phyloP scores from a whole-genome alignment of 129 eudicot species.

The Escallonia rubra region DNA sequence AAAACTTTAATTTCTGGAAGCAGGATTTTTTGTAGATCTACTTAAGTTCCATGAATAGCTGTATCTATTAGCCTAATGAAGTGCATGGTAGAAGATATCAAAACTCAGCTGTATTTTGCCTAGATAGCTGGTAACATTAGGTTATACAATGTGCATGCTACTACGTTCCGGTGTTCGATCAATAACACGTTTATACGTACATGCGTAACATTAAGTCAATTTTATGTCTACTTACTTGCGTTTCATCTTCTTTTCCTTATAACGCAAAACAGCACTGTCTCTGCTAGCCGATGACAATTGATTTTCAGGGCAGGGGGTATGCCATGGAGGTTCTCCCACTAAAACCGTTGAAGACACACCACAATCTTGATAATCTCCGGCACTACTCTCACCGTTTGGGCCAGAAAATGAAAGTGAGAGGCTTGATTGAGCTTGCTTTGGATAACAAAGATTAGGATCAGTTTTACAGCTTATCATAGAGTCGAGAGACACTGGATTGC shows the following conservation, averaged over 20 bases:
- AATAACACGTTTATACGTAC: no score
- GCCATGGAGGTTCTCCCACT: slow-evolving; percentile 48
- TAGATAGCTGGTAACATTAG: no score
- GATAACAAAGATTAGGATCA: slow-evolving; percentile 51
- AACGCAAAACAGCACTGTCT: slow-evolving; percentile 58
- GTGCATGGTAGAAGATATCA: no score
- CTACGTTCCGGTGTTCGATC: no score
- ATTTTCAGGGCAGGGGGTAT: slow-evolving; percentile 18
- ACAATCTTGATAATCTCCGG: slow-evolving; percentile 86
- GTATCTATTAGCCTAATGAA: no score
- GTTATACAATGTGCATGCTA: no score
- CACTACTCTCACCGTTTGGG: slow-evolving; percentile 70
- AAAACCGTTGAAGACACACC: slow-evolving; percentile 62
- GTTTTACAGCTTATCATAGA: slow-evolving; percentile 77
- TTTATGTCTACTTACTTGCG: slow-evolving; percentile 48
- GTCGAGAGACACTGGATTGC: slow-evolving; percentile 80
- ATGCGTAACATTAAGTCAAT: background rate
- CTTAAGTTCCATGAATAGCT: no score
- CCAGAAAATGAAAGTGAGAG: slow-evolving; percentile 79
- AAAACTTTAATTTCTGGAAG: no score
- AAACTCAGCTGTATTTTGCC: no score
- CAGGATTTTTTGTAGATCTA: no score
- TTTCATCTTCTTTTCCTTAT: slow-evolving; percentile 57
- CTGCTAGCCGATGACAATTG: slow-evolving; percentile 29
- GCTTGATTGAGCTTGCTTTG: slow-evolving; percentile 49